phyloP scores from a whole-genome alignment of 345 rosid genomes.

The Anastatica hierochuntica region DNA sequence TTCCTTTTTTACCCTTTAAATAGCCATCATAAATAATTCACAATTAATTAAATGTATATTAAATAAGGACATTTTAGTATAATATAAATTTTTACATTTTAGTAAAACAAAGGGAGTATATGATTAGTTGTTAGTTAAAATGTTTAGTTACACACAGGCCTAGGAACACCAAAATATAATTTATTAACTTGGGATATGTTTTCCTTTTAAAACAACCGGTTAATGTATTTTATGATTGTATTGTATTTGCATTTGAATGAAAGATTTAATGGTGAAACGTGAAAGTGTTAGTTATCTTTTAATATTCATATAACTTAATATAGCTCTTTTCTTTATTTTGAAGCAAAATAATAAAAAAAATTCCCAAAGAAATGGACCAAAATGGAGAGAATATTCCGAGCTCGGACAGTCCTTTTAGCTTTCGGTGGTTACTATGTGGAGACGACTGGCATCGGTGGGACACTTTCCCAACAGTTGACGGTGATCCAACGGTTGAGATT shows the following conservation, averaged over 20 bases:
- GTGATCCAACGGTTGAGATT: too few species aligned
- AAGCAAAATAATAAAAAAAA: background rate
- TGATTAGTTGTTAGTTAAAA: too few species aligned
- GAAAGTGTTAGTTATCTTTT: background rate
- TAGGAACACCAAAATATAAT: too few species aligned
- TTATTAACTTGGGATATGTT: background rate
- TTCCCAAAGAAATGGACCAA: background rate
- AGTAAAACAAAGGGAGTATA: too few species aligned
- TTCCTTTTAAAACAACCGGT: background rate
- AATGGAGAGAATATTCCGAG: background rate
- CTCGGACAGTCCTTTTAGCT: slow-evolving; percentile 6
- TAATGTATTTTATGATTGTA: too few species aligned
- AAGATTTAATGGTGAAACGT: background rate
- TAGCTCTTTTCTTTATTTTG: background rate
- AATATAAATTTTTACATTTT: too few species aligned
- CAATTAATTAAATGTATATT: too few species aligned
- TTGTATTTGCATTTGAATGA: slow-evolving; percentile 1
- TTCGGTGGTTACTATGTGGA: slow-evolving; percentile 3
- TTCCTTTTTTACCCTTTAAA: too few species aligned
- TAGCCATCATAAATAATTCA: too few species aligned
- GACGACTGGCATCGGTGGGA: slow-evolving; percentile 18
- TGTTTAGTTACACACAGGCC: too few species aligned
- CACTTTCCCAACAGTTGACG: slow-evolving; percentile 6
- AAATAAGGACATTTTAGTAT: too few species aligned
- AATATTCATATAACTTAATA: background rate